Conservation (phyloP, 2,329 filamentous ascomycete genomes). For the Fusarium hostae region DNA sequence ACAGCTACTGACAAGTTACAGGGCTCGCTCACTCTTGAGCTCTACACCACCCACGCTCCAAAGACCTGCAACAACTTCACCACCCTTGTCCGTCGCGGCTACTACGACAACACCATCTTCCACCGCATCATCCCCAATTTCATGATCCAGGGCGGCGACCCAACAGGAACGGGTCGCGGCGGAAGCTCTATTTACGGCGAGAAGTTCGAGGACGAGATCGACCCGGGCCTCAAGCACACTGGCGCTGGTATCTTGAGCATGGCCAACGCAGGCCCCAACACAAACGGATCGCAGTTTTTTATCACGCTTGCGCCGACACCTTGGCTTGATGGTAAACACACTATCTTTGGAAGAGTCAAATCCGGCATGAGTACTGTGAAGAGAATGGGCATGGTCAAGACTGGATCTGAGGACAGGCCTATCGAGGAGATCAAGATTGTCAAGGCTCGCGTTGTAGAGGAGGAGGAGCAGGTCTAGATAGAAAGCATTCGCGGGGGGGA, state of each 20-base stretch:
- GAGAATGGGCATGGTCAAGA: conserved; percentile 89
- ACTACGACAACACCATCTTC: conserved; percentile 88
- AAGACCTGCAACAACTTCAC: conserved; percentile 90
- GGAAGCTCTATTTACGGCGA: conserved; percentile 91
- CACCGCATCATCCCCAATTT: conserved; percentile 96
- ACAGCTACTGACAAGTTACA: conserved; percentile 49
- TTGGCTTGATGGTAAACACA: conserved; percentile 97
- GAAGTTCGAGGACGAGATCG: conserved; percentile 94
- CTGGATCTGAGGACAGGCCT: conserved; percentile 82
- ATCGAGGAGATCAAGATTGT: conserved; percentile 84
- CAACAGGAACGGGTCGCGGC: conserved; percentile 91
- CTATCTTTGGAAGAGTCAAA: conserved; percentile 93
- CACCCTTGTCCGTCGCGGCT: conserved; percentile 81
- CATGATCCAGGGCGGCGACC: conserved; percentile 96
- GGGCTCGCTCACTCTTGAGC: conserved; percentile 87
- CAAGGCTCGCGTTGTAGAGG: conserved; percentile 75
- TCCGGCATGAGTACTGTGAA: conserved; percentile 84
- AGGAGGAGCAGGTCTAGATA: conserved; percentile 53
- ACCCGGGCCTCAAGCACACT: conserved; percentile 82
- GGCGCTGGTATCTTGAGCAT: conserved; percentile 94
- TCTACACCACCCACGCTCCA: conserved; percentile 90
- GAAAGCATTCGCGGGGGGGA: conserved; percentile 1
- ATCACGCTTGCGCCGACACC: conserved; percentile 93
- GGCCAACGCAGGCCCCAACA: conserved; percentile 94
- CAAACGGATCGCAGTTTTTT: conserved; percentile 96